Base-by-base conservation (phyloP, 2,329 filamentous ascomycete genomes). In the Sporothrix pseudoabietina region DNA sequence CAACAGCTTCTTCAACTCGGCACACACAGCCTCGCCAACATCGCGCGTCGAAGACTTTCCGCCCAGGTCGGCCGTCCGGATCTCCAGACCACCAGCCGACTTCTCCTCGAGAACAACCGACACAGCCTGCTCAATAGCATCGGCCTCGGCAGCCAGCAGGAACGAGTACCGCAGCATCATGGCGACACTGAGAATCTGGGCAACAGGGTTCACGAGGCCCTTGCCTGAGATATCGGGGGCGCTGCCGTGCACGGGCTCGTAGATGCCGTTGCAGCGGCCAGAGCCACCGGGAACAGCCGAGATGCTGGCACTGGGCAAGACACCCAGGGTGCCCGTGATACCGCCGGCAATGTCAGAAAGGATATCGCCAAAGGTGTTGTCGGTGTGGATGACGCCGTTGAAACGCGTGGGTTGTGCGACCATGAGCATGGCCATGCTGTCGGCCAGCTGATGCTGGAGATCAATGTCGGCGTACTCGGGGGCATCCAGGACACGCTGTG, bases 131-230 rank as follows among this genome's bases (percentile, higher is more conserved):
- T 92, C 90, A 73, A 93, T 85, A 44, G 88, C 87, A 71, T 84
- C 82, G 0, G 90, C 90, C 76, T 92, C 87, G 9, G 87, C 85
- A 7, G 86, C 85, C 75, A 88, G 84, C 75, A 87, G 84, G 69
- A 92, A 85, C 0, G 90, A 92, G 82, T 93, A 93, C 78, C 92
- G 89, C 76, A 94, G 84, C 85, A 94, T 88, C 90, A 94, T 91
- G 72, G 90, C 90, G 35, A 92, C 82, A 69, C 90, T 92, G 54
- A 93, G 85, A 44, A 93, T 89, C 77, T 90, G 89, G 0, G 90
- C 91, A 47, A 93, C 86, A 0, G 91, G 91, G 82, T 94, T 93
- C 71, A 91, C 91, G 57, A 92, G 85, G 54, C 89, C 89, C 79
- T 91, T 87, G 73, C 91, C 91, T 8, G 89, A 88, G 76, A 94